Evolutionary conservation across 1,139 yeast genomes (phyloP), one percentile per base, ranked within the genome.

Genomic region (Blastobotrys aristatus): DNA sequence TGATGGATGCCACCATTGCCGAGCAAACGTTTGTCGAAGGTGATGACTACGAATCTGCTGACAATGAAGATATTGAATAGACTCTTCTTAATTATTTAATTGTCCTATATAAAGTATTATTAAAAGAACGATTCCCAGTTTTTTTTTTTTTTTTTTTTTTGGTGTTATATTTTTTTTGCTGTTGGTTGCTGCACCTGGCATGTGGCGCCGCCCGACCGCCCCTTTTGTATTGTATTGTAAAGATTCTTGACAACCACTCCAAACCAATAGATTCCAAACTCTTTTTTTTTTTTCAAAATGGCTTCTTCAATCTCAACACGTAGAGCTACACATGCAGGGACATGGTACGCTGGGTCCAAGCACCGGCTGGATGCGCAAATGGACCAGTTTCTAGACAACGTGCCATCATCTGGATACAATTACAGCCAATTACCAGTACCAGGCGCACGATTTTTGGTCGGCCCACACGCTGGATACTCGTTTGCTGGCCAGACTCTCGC

Each of bases 381-480:
- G 26, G 73, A 72, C 11, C 59, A 59, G 2, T 77, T 70, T 56
- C 64, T 82, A 40, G 56, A 59, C 31, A 52, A 50, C 20, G 65
- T 58, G 13, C 52, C 58, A 6, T 36, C 46, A 3, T 51, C 57
- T 4, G 48, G 63, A 53, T 61, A 70, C 35, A 43, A 55, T 55
- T 26, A 50, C 53, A 53, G 54, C 20, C 59, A 65, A 2, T 57
- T 59, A 13, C 64, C 67, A 5, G 60, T 73, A 1, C 59, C 70
- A 0, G 86, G 84, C 1, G 88, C 95, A 16, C 70, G 96, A 46
- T 69, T 88, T 13, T 60, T 71, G 2, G 68, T 76, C 4, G 80
- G 79, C 2, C 83, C 83, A 68, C 99, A 92, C 65, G 99, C 99
- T 5, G 99, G 98, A 0, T 89, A 84, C 62, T 62, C 84, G 3